Conservation (phyloP, 331 rosid species). For the Erythrophleum ivorense region DNA sequence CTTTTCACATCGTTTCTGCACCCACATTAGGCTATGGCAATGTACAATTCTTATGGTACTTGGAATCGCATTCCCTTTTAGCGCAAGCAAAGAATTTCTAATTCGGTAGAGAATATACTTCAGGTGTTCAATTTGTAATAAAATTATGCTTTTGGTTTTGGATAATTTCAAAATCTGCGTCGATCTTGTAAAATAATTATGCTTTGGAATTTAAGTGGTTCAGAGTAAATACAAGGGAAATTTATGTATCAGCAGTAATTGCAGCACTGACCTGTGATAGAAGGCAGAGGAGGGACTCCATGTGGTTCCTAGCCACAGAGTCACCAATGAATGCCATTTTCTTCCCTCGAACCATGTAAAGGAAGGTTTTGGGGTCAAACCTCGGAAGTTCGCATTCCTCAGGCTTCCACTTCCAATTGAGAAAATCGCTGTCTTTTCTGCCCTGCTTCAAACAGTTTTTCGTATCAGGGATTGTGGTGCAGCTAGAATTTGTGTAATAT, state of each 20-base stretch:
- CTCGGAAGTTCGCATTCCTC: constrained; percentile 66
- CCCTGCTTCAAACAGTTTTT: constrained; percentile 86
- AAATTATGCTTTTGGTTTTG: neutral
- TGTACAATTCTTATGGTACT: neutral
- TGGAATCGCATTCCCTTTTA: neutral
- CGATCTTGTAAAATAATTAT: neutral
- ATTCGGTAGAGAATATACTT: neutral
- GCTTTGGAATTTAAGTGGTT: constrained; percentile 3
- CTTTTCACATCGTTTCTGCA: neutral
- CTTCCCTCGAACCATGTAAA: constrained; percentile 66
- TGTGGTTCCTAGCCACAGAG: constrained; percentile 82
- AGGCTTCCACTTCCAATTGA: constrained; percentile 92
- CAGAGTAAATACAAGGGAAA: neutral
- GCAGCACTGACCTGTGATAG: constrained; percentile 71
- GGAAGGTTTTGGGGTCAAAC: constrained; percentile 60
- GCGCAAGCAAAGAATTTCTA: neutral
- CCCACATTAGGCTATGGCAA: neutral
- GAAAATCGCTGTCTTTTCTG: constrained; percentile 65
- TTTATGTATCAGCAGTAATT: neutral
- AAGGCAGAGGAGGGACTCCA: constrained; percentile 84
- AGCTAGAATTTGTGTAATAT: constrained; percentile 75
- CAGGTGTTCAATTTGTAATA: neutral
- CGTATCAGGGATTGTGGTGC: constrained; percentile 71
- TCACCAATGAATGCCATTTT: constrained; percentile 87
- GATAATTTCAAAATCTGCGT: neutral